Evolutionary conservation across 257 asterid species (phyloP).

Genomic region (Thymus quinquecostatus): DNA sequence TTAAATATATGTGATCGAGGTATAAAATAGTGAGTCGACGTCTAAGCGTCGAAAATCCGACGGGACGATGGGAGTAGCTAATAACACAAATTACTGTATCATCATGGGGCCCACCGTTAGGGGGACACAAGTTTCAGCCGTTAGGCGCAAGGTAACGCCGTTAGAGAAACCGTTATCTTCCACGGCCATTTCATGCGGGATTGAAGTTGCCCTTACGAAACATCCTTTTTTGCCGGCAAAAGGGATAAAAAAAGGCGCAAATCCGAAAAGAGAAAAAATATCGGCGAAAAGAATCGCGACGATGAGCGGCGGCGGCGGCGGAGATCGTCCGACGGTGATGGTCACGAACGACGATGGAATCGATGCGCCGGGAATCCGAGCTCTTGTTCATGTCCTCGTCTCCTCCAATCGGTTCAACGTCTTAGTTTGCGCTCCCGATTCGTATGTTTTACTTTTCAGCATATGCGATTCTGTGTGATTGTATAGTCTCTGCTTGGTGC

Average conservation of each 20-base stretch:
- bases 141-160: too few species aligned
- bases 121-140: too few species aligned
- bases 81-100: too few species aligned
- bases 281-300: slow-evolving; percentile 23
- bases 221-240: slow-evolving; percentile 11
- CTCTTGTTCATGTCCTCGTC: slow-evolving; percentile 72
- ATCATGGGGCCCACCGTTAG: too few species aligned
- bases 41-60: too few species aligned
- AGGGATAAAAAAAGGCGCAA: neutral
- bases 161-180: too few species aligned
- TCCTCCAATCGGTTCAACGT: slow-evolving; percentile 68
- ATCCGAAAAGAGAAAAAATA: slow-evolving; percentile 7
- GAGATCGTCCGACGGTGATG: slow-evolving; percentile 71
- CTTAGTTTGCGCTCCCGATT: slow-evolving; percentile 89
- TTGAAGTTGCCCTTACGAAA: neutral
- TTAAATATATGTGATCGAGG: too few species aligned
- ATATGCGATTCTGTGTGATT: slow-evolving; percentile 1
- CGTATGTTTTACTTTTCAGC: slow-evolving; percentile 42
- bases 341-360: slow-evolving; percentile 96
- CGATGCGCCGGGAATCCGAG: slow-evolving; percentile 82
- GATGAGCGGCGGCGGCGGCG: slow-evolving; percentile 39
- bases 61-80: too few species aligned
- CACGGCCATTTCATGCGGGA: neutral
- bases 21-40: too few species aligned
- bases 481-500: neutral